phyloP scores from a whole-genome alignment of 148 eudicot species.

The Camellia granthamiana region DNA sequence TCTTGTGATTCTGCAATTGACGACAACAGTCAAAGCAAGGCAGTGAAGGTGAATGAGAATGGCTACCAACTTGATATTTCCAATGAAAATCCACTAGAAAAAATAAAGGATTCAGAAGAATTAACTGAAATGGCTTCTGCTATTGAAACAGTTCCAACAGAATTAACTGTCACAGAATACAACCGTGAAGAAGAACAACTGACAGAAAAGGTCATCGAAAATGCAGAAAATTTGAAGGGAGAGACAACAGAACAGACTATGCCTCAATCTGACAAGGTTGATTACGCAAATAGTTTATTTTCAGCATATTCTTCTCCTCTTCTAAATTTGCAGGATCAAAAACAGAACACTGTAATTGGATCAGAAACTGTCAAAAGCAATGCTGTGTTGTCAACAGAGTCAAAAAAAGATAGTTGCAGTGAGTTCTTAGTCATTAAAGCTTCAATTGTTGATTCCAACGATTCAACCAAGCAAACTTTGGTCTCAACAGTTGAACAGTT shows the following conservation, averaged over 20 bases:
- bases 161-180: background rate
- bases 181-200: background rate
- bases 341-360: background rate
- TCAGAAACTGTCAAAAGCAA: background rate
- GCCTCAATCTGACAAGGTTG: background rate
- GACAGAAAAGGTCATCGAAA: background rate
- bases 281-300: background rate
- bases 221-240: background rate
- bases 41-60: background rate
- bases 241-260: background rate
- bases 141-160: background rate
- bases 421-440: background rate
- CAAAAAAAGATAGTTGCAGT: background rate
- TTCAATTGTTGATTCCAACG: background rate
- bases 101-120: constrained; percentile 12
- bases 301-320: background rate
- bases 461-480: background rate
- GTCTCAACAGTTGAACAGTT: background rate
- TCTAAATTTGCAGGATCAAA: background rate
- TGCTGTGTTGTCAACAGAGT: background rate
- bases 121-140: background rate
- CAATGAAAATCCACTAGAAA: no score
- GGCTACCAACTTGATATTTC: constrained; percentile 1
- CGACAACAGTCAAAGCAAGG: background rate
- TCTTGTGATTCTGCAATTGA: background rate